These are phyloP conservation scores for Triglochin maritima DNA, from an alignment of 106 monocot species.

Conservation along the genomic window DNA sequence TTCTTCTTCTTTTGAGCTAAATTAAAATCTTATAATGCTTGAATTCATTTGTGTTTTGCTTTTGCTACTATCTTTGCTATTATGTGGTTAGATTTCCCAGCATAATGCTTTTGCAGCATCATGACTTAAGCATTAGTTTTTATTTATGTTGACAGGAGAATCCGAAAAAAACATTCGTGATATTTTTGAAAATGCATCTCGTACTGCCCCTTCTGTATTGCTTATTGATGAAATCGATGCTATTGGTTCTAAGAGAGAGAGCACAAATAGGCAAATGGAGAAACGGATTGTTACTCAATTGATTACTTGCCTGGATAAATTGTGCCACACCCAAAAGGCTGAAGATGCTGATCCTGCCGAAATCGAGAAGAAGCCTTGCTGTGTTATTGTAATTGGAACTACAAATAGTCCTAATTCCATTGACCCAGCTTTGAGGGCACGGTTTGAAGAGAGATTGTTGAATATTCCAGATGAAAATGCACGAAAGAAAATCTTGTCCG, in stretches of 20 bases:
- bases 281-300: slow-evolving; percentile 87
- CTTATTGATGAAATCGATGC: slow-evolving; percentile 99
- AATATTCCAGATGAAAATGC: slow-evolving; percentile 84
- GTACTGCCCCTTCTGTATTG: slow-evolving; percentile 84
- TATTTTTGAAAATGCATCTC: slow-evolving; percentile 77
- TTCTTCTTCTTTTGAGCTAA: background rate
- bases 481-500: slow-evolving; percentile 49
- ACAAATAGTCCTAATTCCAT: slow-evolving; percentile 93
- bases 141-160: slow-evolving; percentile 36
- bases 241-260: slow-evolving; percentile 92
- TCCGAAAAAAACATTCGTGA: slow-evolving; percentile 87
- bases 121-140: background rate
- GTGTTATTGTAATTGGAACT: slow-evolving; percentile 96
- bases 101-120: background rate
- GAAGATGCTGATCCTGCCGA: slow-evolving; percentile 19
- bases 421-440: slow-evolving; percentile 72
- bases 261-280: slow-evolving; percentile 87
- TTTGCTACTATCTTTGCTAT: background rate
- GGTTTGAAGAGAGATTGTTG: slow-evolving; percentile 80
- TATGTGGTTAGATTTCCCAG: background rate
- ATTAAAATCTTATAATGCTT: background rate
- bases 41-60: background rate
- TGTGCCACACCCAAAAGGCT: slow-evolving; percentile 36
- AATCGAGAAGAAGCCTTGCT: slow-evolving; percentile 48
- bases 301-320: slow-evolving; percentile 98